These are phyloP conservation scores for Entelexis paramagnoliae DNA, from an alignment of 1,139 yeast genomes.

Conservation along the genomic window DNA sequence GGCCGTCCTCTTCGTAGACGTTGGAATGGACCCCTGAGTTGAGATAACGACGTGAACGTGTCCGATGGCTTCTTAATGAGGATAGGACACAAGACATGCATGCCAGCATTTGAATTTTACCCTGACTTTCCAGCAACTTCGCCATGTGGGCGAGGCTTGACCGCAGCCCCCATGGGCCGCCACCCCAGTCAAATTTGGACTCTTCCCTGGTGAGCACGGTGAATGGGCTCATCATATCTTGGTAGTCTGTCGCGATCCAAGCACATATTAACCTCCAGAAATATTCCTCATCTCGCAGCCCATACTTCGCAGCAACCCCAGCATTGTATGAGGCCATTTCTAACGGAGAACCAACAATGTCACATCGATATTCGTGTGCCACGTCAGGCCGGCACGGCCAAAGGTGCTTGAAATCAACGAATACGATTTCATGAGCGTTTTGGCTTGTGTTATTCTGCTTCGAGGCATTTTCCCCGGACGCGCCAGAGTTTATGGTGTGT, in stretches of 20 bases:
- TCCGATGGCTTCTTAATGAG: slow-evolving; percentile 5
- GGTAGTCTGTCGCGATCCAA: slow-evolving; percentile 11
- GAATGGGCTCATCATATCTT: slow-evolving; percentile 2
- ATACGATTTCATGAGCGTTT: slow-evolving; percentile 40
- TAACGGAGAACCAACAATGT: slow-evolving; percentile 51
- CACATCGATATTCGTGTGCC: slow-evolving; percentile 62
- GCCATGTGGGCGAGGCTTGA: slow-evolving; percentile 62
- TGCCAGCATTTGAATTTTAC: slow-evolving; percentile 82
- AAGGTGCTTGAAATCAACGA: slow-evolving; percentile 50
- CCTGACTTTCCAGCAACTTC: slow-evolving; percentile 50
- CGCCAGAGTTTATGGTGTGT: not conserved
- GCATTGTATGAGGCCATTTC: slow-evolving; percentile 60
- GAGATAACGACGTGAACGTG: not conserved
- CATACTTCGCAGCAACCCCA: slow-evolving; percentile 56
- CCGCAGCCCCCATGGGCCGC: slow-evolving; percentile 68
- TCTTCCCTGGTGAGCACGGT: slow-evolving; percentile 20
- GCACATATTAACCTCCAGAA: slow-evolving; percentile 55
- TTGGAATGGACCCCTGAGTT: not conserved
- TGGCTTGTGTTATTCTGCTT: slow-evolving; percentile 28
- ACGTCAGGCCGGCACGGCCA: slow-evolving; percentile 69
- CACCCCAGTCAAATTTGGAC: slow-evolving; percentile 48
- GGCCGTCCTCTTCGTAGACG: slow-evolving; percentile 1
- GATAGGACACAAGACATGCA: slow-evolving; percentile 17
- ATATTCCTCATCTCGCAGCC: slow-evolving; percentile 53
- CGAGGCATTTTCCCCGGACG: slow-evolving; percentile 15